phyloP scores from a whole-genome alignment of 2,329 filamentous ascomycete genomes.

The Beauveria asiatica region DNA sequence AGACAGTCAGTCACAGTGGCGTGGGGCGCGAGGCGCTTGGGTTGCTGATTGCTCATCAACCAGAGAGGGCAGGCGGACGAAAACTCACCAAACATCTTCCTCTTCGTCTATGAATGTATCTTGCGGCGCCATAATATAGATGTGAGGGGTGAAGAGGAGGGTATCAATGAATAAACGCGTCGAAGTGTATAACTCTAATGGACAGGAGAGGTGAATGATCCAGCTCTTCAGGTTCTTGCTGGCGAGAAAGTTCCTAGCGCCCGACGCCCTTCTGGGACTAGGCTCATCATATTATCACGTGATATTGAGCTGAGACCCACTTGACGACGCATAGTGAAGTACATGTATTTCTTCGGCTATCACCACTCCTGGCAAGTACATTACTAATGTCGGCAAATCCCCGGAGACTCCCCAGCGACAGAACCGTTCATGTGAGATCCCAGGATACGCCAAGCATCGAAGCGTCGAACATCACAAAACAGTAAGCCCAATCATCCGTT shows the following conservation, averaged over 20 bases:
- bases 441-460: neutral
- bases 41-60: neutral
- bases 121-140: conserved; percentile 52
- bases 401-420: conserved; percentile 17
- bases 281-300: conserved; percentile 10
- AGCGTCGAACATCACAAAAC: conserved; percentile 17
- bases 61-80: neutral
- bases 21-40: conserved; percentile 12
- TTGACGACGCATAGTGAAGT: conserved; percentile 6
- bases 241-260: conserved; percentile 8
- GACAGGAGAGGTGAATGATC: conserved; percentile 14
- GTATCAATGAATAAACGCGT: conserved; percentile 16
- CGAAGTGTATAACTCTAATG: conserved; percentile 15
- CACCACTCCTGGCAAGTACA: conserved; percentile 12
- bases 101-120: conserved; percentile 65
- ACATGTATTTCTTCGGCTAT: neutral
- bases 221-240: conserved; percentile 5
- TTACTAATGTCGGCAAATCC: conserved; percentile 21
- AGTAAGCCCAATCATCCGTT: conserved; percentile 19
- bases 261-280: conserved; percentile 1
- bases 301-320: neutral
- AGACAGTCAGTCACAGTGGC: conserved; percentile 15
- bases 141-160: conserved; percentile 15
- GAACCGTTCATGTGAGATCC: conserved; percentile 4
- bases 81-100: conserved; percentile 57